These are phyloP conservation scores for Shiraia bambusicola DNA, from an alignment of 2,329 filamentous ascomycete genomes.

Conservation along the genomic window DNA sequence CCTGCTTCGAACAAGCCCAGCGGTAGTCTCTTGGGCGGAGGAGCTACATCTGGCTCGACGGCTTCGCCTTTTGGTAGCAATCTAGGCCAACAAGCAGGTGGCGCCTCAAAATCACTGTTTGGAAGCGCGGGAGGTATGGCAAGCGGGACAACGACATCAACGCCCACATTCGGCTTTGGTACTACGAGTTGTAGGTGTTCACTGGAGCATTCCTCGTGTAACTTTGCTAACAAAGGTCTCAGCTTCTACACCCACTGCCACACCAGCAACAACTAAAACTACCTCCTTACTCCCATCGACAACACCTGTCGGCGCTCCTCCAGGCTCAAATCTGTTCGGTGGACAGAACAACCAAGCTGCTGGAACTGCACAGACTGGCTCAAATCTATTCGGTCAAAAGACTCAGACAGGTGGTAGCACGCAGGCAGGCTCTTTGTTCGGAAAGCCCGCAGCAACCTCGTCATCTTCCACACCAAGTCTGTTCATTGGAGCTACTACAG, in stretches of 20 bases:
- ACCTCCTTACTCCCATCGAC: constrained; percentile 39
- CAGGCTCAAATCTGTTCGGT: constrained; percentile 34
- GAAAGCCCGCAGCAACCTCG: constrained; percentile 30
- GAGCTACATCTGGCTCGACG: constrained; percentile 26
- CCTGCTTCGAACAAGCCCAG: constrained; percentile 32
- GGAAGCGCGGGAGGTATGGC: constrained; percentile 13
- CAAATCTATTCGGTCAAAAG: constrained; percentile 23
- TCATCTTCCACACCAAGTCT: constrained; percentile 30
- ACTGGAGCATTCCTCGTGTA: not conserved
- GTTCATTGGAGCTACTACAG: constrained; percentile 31
- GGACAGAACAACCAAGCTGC: constrained; percentile 21
- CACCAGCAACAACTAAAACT: constrained; percentile 41
- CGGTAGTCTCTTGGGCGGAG: constrained; percentile 30
- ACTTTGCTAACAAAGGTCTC: constrained; percentile 10
- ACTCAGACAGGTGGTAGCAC: constrained; percentile 10
- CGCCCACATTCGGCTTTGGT: constrained; percentile 17
- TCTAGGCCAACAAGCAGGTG: constrained; percentile 26
- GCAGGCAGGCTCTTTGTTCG: constrained; percentile 17
- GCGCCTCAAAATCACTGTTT: constrained; percentile 6
- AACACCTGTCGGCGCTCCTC: constrained; percentile 43
- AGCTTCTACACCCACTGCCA: constrained; percentile 34
- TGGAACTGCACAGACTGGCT: constrained; percentile 11
- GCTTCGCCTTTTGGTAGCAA: constrained; percentile 19
- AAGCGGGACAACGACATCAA: constrained; percentile 18
- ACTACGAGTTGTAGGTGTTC: constrained; percentile 11